These are phyloP conservation scores for Neocatenulostroma microsporum DNA, from an alignment of 2,329 filamentous ascomycete genomes.

Conservation along the genomic window DNA sequence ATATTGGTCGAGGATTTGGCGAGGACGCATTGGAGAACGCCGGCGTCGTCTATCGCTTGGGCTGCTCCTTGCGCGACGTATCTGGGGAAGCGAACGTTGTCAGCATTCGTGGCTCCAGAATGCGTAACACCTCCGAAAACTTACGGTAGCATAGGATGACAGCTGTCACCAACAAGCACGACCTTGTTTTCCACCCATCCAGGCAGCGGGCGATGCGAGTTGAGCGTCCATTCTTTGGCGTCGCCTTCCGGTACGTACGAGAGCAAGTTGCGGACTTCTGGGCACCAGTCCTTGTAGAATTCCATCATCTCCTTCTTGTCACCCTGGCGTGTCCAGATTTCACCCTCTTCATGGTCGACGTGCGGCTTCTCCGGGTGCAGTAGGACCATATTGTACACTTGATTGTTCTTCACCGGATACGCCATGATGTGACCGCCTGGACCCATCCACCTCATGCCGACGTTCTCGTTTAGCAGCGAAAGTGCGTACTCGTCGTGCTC, in stretches of 20 bases:
- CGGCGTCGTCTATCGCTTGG: conserved; percentile 55
- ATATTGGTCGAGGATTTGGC: conserved; percentile 26
- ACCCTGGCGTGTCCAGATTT: conserved; percentile 57
- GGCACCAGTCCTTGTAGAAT: conserved; percentile 56
- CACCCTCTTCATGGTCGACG: conserved; percentile 18
- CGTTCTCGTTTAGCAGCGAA: conserved; percentile 7
- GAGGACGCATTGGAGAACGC: conserved; percentile 44
- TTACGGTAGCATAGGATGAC: conserved; percentile 50
- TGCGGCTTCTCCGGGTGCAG: conserved; percentile 8
- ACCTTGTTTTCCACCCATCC: conserved; percentile 31
- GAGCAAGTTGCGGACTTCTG: conserved; percentile 51
- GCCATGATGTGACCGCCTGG: conserved; percentile 13
- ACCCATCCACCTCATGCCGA: conserved; percentile 13
- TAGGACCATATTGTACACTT: conserved; percentile 16
- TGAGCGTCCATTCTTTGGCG: conserved; percentile 34
- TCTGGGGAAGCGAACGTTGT: too few relatives aligned
- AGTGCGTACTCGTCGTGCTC: conserved; percentile 28
- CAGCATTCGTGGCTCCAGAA: too few relatives aligned
- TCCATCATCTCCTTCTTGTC: conserved; percentile 54
- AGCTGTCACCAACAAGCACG: conserved; percentile 48
- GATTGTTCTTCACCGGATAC: conserved; percentile 14
- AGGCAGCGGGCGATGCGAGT: conserved; percentile 27
- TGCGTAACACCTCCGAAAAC: too few relatives aligned
- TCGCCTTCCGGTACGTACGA: conserved; percentile 51
- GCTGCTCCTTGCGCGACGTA: conserved; percentile 56